These are phyloP conservation scores for Zopfochytrium polystomum DNA, from an alignment of 371 early-diverging fungal species.

Conservation along the genomic window DNA sequence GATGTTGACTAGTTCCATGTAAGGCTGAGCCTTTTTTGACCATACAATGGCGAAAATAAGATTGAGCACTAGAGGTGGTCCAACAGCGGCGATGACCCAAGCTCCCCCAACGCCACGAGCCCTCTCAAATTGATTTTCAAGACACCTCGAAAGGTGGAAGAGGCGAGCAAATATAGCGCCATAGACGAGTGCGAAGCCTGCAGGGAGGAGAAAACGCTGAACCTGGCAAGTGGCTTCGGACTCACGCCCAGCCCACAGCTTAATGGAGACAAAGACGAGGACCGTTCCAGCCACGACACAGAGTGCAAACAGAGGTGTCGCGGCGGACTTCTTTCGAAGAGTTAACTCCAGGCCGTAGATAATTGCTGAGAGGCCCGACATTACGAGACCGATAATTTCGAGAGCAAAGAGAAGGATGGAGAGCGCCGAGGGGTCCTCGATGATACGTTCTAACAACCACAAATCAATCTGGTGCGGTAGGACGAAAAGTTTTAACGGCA, in stretches of 20 bases:
- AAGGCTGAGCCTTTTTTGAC: neutral
- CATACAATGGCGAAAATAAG: slow-evolving; percentile 6
- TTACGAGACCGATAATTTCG: slow-evolving; percentile 7
- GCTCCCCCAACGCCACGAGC: slow-evolving; percentile 12
- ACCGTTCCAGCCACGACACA: slow-evolving; percentile 6
- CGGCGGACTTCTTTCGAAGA: neutral
- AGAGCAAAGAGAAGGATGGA: slow-evolving; percentile 1
- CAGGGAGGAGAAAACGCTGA: slow-evolving; percentile 9
- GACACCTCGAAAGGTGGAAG: slow-evolving; percentile 7
- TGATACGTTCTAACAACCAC: slow-evolving; percentile 4
- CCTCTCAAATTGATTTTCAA: slow-evolving; percentile 13
- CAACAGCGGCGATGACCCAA: neutral
- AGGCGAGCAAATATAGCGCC: slow-evolving; percentile 13
- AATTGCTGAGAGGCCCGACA: neutral
- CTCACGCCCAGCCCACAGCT: slow-evolving; percentile 7
- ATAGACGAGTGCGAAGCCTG: slow-evolving; percentile 6
- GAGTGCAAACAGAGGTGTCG: neutral
- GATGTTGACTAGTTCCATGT: neutral
- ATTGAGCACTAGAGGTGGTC: neutral
- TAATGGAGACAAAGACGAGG: slow-evolving; percentile 9
- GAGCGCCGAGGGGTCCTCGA: slow-evolving; percentile 1
- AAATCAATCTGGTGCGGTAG: neutral
- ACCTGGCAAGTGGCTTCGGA: neutral
- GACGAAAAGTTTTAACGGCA: neutral
- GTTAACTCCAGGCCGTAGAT: slow-evolving; percentile 6